phyloP scores from a whole-genome alignment of 768 basidiomycete genomes.

The Lentinula raphanica region DNA sequence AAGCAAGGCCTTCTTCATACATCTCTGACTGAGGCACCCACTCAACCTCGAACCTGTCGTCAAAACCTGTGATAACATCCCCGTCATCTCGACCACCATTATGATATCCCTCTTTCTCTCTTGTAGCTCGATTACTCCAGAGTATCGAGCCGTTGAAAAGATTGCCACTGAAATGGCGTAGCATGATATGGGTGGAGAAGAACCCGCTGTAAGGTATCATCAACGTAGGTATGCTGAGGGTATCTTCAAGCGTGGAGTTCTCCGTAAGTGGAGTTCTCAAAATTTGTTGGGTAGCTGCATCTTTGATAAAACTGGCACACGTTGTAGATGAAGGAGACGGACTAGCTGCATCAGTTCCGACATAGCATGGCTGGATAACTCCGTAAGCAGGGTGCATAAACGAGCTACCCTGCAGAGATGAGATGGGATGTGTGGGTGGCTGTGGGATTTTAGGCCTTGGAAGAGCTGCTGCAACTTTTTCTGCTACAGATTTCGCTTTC shows the following conservation, averaged over 20 bases:
- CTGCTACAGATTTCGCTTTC: constrained; percentile 15
- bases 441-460: constrained; percentile 21
- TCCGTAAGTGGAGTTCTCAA: constrained; percentile 8
- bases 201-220: constrained; percentile 29
- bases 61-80: constrained; percentile 29
- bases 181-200: constrained; percentile 32
- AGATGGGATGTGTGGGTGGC: constrained; percentile 18
- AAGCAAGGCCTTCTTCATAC: constrained; percentile 30
- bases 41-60: constrained; percentile 32
- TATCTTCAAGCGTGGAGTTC: not conserved
- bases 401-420: constrained; percentile 16
- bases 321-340: not conserved
- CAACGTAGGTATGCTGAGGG: constrained; percentile 21
- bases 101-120: constrained; percentile 21
- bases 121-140: constrained; percentile 31
- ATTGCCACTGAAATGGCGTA: constrained; percentile 32
- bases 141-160: constrained; percentile 33
- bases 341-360: constrained; percentile 9
- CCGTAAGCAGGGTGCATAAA: constrained; percentile 35
- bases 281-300: constrained; percentile 25
- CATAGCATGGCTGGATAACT: constrained; percentile 26
- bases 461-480: constrained; percentile 13
- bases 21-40: constrained; percentile 24
- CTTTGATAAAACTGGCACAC: constrained; percentile 20
- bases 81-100: constrained; percentile 13